Conservation (phyloP, 148 eudicot genomes). For the Oxyria digyna region DNA sequence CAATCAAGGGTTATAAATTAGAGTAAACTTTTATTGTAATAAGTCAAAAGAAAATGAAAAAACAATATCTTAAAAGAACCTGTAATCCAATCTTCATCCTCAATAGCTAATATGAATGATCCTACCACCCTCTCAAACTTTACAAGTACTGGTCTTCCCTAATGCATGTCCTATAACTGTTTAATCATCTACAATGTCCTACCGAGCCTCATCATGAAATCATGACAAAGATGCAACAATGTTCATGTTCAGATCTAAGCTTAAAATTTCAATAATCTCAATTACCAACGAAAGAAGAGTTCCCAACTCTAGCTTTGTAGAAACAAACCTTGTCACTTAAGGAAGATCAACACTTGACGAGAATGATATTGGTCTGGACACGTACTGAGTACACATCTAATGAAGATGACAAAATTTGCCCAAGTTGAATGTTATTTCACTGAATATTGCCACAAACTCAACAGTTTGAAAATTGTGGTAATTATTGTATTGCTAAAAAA, state of each 20-base stretch:
- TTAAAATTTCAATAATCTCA: slow-evolving; percentile 52
- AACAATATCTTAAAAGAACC: background rate
- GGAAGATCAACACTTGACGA: slow-evolving; percentile 28
- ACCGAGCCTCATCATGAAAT: slow-evolving; percentile 46
- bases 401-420: slow-evolving; percentile 39
- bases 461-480: slow-evolving; percentile 52
- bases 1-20: background rate
- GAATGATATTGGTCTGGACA: slow-evolving; percentile 51
- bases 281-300: slow-evolving; percentile 33
- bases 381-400: slow-evolving; percentile 24
- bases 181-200: slow-evolving; percentile 24
- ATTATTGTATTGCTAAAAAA: slow-evolving; percentile 93
- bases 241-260: slow-evolving; percentile 21
- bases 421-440: slow-evolving; percentile 51
- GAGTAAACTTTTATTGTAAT: background rate
- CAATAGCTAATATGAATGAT: slow-evolving; percentile 61
- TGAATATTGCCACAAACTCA: slow-evolving; percentile 45
- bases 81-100: slow-evolving; percentile 96
- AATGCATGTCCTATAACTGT: slow-evolving; percentile 42
- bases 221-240: slow-evolving; percentile 36
- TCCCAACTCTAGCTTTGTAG: slow-evolving; percentile 36
- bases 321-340: slow-evolving; percentile 23
- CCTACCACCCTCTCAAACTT: slow-evolving; percentile 97
- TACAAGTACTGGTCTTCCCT: slow-evolving; percentile 28
- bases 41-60: background rate